phyloP scores from a whole-genome alignment of 768 basidiomycete genomes.

The Boletus speciosus region DNA sequence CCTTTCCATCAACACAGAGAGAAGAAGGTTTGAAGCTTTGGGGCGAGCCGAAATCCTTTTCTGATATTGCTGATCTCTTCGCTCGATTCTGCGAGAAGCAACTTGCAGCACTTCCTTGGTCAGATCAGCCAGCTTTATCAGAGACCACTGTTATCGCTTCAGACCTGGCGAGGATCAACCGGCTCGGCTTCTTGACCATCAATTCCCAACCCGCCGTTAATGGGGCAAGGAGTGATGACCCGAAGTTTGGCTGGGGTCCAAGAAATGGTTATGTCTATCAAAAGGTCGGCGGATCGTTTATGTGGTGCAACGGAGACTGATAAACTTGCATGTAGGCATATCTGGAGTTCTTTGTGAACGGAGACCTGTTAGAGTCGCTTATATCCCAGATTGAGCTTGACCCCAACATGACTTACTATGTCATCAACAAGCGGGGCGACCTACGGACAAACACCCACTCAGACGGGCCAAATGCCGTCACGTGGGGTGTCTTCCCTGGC shows the following conservation, averaged over 20 bases:
- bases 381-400: conserved; percentile 83
- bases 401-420: conserved; percentile 90
- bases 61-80: conserved; percentile 74
- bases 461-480: conserved; percentile 97
- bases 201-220: conserved; percentile 97
- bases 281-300: conserved; percentile 51
- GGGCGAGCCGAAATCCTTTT: conserved; percentile 69
- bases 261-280: conserved; percentile 93
- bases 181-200: conserved; percentile 91
- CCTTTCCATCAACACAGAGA: conserved; percentile 51
- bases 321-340: conserved; percentile 63
- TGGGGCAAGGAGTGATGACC: conserved; percentile 80
- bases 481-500: conserved; percentile 97
- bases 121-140: conserved; percentile 77
- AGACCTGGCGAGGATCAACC: conserved; percentile 82
- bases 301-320: neutral
- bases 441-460: conserved; percentile 91
- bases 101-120: conserved; percentile 88
- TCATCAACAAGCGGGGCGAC: conserved; percentile 94
- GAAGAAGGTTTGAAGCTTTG: conserved; percentile 85
- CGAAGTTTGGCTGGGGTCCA: conserved; percentile 90
- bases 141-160: conserved; percentile 82
- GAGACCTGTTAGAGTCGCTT: conserved; percentile 66
- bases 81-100: conserved; percentile 74
- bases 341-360: conserved; percentile 90